Evolutionary conservation across 176 grass and related monocot species (phyloP).

Genomic region (Carex cristatella): DNA sequence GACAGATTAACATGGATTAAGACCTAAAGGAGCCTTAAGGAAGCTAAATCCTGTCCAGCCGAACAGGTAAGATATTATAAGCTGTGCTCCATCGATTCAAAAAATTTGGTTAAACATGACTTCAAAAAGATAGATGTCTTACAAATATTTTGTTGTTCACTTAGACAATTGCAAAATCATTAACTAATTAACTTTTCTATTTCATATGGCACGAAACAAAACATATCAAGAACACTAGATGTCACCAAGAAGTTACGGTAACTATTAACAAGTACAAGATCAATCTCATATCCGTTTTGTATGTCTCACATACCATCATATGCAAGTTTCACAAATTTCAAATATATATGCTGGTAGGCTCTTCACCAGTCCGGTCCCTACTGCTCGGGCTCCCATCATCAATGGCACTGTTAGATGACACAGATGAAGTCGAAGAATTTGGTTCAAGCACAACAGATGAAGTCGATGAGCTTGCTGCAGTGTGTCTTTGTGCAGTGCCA

Average conservation of each 20-base stretch:
- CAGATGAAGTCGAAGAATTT: slow-evolving; percentile 11
- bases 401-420: slow-evolving; percentile 22
- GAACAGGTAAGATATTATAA: no score
- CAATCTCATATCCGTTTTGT: neutral
- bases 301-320: neutral
- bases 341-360: slow-evolving; percentile 5
- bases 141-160: neutral
- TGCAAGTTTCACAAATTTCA: neutral
- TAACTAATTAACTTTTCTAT: neutral
- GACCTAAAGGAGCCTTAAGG: no score
- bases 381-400: slow-evolving; percentile 9
- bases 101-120: neutral
- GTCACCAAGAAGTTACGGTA: neutral
- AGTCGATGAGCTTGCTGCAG: neutral
- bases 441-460: neutral
- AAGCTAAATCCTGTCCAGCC: no score
- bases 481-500: neutral
- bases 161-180: neutral
- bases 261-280: slow-evolving; percentile 2
- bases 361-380: neutral
- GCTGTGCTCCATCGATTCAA: neutral
- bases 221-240: neutral
- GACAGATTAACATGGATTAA: no score
- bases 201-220: neutral
- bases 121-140: neutral